These are phyloP conservation scores for Antitrichia curtipendula DNA, from an alignment of 225 moss, liverwort and hornwort species.

Conservation along the genomic window DNA sequence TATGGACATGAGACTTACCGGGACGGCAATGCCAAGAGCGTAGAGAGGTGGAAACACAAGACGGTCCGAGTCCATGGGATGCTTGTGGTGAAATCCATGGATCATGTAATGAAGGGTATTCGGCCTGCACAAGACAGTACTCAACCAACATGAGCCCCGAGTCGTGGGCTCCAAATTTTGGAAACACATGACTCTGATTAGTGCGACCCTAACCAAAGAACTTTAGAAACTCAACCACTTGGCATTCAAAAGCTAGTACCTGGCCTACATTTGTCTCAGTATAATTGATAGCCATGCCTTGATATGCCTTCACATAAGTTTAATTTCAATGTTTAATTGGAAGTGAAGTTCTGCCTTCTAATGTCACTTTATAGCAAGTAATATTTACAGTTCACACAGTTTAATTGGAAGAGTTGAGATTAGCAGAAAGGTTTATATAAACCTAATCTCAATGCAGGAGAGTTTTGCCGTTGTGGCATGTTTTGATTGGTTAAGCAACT, in stretches of 20 bases:
- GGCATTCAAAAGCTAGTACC: background rate
- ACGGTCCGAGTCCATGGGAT: constrained; percentile 65
- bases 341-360: background rate
- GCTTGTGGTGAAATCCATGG: constrained; percentile 88
- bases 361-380: background rate
- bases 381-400: background rate
- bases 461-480: no score
- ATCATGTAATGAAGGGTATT: constrained; percentile 57
- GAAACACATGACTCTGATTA: background rate
- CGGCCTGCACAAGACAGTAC: constrained; percentile 16
- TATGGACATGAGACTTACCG: background rate
- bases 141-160: background rate
- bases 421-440: background rate
- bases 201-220: background rate
- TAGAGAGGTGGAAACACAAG: constrained; percentile 71
- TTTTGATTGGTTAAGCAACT: no score
- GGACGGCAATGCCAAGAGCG: background rate
- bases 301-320: background rate
- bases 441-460: no score
- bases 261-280: background rate
- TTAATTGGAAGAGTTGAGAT: background rate
- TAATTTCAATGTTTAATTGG: background rate
- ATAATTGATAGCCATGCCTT: background rate
- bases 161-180: background rate
- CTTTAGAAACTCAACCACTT: background rate